These are phyloP conservation scores for Talaromyces sp. DNA, from an alignment of 2,329 filamentous ascomycete genomes.

Conservation along the genomic window DNA sequence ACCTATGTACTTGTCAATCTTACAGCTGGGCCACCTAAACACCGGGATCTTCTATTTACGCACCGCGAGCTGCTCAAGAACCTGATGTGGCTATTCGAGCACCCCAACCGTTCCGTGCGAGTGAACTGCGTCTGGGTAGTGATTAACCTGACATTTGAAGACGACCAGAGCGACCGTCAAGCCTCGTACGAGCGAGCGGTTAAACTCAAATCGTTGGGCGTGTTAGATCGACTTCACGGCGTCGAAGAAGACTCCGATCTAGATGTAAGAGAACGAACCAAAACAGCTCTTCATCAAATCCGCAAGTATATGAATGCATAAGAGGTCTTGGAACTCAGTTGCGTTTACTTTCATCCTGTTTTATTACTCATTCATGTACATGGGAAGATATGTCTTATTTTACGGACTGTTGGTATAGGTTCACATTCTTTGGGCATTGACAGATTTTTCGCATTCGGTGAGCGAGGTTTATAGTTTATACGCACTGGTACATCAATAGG, in stretches of 20 bases:
- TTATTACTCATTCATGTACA: background rate
- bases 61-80: constrained; percentile 71
- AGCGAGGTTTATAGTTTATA: constrained; percentile 7
- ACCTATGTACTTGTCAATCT: constrained; percentile 83
- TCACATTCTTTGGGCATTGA: constrained; percentile 2
- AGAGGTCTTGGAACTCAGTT: background rate
- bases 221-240: constrained; percentile 60
- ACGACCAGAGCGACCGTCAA: constrained; percentile 63
- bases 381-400: background rate
- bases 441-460: background rate
- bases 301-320: constrained; percentile 24
- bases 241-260: constrained; percentile 67
- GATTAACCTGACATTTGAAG: constrained; percentile 78
- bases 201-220: constrained; percentile 67
- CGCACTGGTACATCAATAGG: background rate
- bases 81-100: constrained; percentile 67
- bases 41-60: constrained; percentile 70
- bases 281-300: constrained; percentile 71
- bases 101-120: constrained; percentile 68
- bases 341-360: background rate
- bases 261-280: constrained; percentile 78
- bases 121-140: constrained; percentile 76
- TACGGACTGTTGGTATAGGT: background rate
- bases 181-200: constrained; percentile 62
- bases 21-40: constrained; percentile 71